Percentiles rank a stretch among this genome's conserved stretches.
Conservation (phyloP, 2,329 filamentous ascomycete genomes). For the Cryphonectria radicalis region DNA sequence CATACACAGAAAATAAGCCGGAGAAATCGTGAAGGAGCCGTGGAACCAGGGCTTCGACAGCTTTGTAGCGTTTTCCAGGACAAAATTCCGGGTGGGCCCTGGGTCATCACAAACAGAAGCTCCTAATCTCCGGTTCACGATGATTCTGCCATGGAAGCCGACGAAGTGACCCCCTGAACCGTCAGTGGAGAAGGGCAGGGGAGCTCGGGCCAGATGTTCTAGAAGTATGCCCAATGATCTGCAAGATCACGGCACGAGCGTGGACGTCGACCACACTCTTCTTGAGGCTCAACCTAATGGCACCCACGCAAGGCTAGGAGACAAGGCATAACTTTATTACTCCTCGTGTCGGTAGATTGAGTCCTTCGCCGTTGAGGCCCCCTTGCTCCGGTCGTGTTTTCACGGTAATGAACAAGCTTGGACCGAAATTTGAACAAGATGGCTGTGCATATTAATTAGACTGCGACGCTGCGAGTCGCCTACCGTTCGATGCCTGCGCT, state of each 20-base stretch:
- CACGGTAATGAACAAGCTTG: not conserved
- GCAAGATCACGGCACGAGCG: slow-evolving; percentile 5
- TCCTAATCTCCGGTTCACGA: slow-evolving; percentile 19
- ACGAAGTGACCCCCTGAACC: not conserved
- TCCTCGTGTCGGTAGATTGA: slow-evolving; percentile 14
- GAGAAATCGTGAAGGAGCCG: not conserved
- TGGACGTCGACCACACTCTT: not conserved
- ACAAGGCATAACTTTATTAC: not conserved
- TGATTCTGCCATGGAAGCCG: not conserved
- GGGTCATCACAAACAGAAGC: not conserved
- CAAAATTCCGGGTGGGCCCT: slow-evolving; percentile 4
- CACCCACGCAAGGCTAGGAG: not conserved
- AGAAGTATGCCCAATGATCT: slow-evolving; percentile 7
- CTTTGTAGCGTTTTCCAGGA: slow-evolving; percentile 4
- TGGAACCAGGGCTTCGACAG: not conserved
- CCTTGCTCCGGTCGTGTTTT: not conserved
- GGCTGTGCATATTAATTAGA: not conserved
- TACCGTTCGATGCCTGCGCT: not conserved
- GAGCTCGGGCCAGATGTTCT: slow-evolving; percentile 20
- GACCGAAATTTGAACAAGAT: not conserved
- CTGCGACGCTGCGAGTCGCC: not conserved
- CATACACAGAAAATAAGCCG: not conserved
- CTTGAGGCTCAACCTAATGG: not conserved
- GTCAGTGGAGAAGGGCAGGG: not conserved
- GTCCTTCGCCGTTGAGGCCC: not conserved